Evolutionary conservation across 306 rosid species (phyloP).

Genomic region (Gynostemma pentaphyllum): DNA sequence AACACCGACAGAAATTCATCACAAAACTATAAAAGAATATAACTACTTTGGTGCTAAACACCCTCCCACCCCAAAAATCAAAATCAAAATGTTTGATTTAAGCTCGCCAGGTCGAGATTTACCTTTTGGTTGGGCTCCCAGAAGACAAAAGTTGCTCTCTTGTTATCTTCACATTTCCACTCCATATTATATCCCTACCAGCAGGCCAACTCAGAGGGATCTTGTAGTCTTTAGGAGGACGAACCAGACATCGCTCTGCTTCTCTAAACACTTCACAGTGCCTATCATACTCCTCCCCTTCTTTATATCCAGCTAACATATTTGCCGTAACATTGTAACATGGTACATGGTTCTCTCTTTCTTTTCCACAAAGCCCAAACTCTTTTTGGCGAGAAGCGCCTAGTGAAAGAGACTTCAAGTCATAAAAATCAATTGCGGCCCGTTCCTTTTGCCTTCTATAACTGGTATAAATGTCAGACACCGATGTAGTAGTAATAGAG

Average conservation of each 20-base stretch:
- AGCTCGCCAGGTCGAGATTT: constrained; percentile 2
- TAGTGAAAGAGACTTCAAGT: constrained; percentile 53
- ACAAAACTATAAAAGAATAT: not conserved
- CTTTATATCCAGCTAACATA: constrained; percentile 49
- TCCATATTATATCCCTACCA: constrained; percentile 96
- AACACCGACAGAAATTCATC: not conserved
- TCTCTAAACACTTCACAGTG: constrained; percentile 52
- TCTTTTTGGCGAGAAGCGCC: constrained; percentile 48
- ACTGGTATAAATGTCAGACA: constrained; percentile 49
- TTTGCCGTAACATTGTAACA: constrained; percentile 78
- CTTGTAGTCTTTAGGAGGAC: constrained; percentile 98
- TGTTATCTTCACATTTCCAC: constrained; percentile 88
- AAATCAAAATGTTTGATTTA: constrained; percentile 8
- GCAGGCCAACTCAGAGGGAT: constrained; percentile 83
- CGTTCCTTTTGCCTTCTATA: constrained; percentile 92
- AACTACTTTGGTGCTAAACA: not conserved
- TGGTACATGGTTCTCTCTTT: constrained; percentile 80
- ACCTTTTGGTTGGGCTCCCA: constrained; percentile 99
- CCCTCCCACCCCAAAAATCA: not conserved
- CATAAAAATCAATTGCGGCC: constrained; percentile 71
- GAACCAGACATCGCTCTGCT: constrained; percentile 59
- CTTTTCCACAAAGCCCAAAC: constrained; percentile 71
- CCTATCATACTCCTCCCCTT: constrained; percentile 89
- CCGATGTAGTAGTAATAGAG: constrained; percentile 24
- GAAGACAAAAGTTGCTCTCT: constrained; percentile 97